phyloP scores from a whole-genome alignment of 129 eudicot genomes.

The Escallonia rubra region DNA sequence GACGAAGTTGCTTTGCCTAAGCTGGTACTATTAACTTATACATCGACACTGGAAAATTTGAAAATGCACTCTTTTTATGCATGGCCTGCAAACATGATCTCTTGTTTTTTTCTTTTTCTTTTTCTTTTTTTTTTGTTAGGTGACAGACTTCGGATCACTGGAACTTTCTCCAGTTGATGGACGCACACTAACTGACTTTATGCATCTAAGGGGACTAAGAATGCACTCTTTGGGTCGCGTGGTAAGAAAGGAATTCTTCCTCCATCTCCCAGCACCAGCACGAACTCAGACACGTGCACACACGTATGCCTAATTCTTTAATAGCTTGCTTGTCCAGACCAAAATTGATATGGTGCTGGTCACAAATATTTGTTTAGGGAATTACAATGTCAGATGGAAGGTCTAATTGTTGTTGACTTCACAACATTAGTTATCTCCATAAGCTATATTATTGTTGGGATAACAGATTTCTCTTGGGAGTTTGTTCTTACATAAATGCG shows the following conservation, averaged over 20 bases:
- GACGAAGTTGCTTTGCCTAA: conserved; percentile 94
- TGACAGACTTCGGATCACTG: conserved; percentile 93
- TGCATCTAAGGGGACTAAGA: conserved; percentile 94
- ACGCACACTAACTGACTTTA: conserved; percentile 95
- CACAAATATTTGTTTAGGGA: neutral
- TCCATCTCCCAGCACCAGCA: neutral
- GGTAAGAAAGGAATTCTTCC: conserved; percentile 42
- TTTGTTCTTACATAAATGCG: neutral
- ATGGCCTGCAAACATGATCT: conserved; percentile 9
- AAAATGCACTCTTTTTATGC: conserved; percentile 1
- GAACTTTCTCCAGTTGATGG: conserved; percentile 99
- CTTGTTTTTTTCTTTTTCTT: neutral
- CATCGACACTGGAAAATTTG: neutral
- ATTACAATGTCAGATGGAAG: too few species aligned
- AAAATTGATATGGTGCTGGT: neutral
- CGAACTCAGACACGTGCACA: too few species aligned
- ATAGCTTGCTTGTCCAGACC: neutral
- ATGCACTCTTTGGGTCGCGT: conserved; percentile 95
- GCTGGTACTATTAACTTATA: conserved; percentile 54
- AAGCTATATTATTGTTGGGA: neutral
- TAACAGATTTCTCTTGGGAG: too few species aligned
- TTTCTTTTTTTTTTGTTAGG: conserved; percentile 39
- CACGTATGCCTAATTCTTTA: too few species aligned
- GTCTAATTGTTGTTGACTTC: too few species aligned
- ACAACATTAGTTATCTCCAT: too few species aligned